Base-by-base conservation (phyloP, 495 filamentous ascomycete genomes). In the Penicillium angulare region DNA sequence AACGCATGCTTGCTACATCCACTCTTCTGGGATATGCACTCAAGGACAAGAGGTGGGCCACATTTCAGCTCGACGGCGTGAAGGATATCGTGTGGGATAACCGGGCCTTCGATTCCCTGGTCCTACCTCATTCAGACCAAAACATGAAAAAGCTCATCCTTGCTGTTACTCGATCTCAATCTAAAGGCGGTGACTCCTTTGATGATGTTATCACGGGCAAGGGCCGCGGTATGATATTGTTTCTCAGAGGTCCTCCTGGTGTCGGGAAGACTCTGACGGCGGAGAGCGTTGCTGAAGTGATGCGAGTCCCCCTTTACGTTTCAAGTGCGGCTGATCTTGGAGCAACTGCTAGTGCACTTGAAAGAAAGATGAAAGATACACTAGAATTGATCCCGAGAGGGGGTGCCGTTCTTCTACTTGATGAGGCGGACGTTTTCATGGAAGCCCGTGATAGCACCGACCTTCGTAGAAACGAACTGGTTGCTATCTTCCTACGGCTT, bases 321-420 rank as follows among this genome's bases (percentile, higher is more conserved):
- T 71, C 86, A 3, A 77, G 72, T 24, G 74, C 76, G 0, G 79
- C 79, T 0, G 81, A 85, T 43, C 65, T 85, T 0, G 80, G 80
- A 2, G 78, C 69, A 1, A 61, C 69, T 23, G 72, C 79, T 3
- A 62, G 58, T 5, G 63, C 68, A 4, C 71, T 85, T 7, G 82
- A 86, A 43, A 55, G 57, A 3, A 71, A 70, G 17, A 68, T 86
- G 15, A 67, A 69, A 43, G 56, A 65, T 2, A 74, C 83, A 31
- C 64, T 86, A 5, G 69, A 77, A 33, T 67, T 83, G 18, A 72
- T 60, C 29, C 54, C 60, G 0, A 65, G 66, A 7, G 85, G 80
- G 80, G 67, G 60, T 1, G 66, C 69, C 3, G 66, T 77, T 38
- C 59, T 77, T 0, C 60, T 77, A 1, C 60, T 79, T 13, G 75